Percentiles rank a stretch among this genome's conserved stretches.
phyloP scores from a whole-genome alignment of 495 filamentous ascomycete species.

The Tuber melanosporum region DNA sequence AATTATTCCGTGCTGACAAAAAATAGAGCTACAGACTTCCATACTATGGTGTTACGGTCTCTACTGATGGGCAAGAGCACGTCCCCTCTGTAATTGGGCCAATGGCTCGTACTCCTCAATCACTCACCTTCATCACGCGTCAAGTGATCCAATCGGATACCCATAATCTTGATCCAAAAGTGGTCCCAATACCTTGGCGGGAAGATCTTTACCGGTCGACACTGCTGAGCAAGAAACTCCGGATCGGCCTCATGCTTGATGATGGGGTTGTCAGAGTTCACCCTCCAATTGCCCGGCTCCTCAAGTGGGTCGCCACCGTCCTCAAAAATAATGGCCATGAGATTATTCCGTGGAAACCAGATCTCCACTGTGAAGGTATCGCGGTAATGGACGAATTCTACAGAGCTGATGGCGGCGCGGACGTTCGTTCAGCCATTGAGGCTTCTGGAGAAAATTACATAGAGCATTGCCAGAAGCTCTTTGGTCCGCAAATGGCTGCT shows the following conservation, averaged over 20 bases:
- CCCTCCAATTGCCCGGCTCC: conserved; percentile 48
- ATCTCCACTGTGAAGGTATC: conserved; percentile 34
- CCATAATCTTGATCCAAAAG: conserved; percentile 49
- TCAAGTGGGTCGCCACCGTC: conserved; percentile 43
- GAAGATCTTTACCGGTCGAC: conserved; percentile 44
- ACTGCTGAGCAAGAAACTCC: conserved; percentile 44
- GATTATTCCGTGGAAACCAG: conserved; percentile 48
- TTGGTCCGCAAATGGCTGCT: background rate
- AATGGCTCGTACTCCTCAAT: conserved; percentile 44
- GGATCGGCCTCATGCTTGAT: conserved; percentile 49
- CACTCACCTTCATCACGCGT: conserved; percentile 46
- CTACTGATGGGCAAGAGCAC: conserved; percentile 53
- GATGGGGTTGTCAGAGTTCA: conserved; percentile 51
- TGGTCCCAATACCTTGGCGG: conserved; percentile 49
- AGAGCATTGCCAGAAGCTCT: background rate
- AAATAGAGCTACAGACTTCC: conserved; percentile 44
- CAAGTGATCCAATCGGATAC: conserved; percentile 45
- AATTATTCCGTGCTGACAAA: background rate
- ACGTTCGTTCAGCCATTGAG: conserved; percentile 49
- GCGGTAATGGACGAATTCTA: conserved; percentile 45
- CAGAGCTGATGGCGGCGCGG: conserved; percentile 53
- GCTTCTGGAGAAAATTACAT: conserved; percentile 52
- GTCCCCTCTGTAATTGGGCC: conserved; percentile 51
- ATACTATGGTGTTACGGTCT: conserved; percentile 48
- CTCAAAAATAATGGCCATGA: conserved; percentile 48